Conservation (phyloP, 2,329 filamentous ascomycete species). For the Pseudocercospora vitis region DNA sequence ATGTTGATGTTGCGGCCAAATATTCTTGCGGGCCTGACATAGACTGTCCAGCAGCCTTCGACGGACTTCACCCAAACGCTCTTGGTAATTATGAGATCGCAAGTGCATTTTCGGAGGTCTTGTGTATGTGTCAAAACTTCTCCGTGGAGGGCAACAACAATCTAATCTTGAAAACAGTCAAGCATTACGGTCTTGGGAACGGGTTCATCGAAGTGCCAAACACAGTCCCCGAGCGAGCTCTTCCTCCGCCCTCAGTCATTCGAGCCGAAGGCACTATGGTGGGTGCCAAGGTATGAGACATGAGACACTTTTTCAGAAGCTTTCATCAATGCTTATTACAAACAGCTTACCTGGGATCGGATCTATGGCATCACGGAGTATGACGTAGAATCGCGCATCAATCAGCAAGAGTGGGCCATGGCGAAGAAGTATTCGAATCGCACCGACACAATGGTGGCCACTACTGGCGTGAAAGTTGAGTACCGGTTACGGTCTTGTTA, state of each 20-base stretch:
- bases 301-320: no score
- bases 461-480: slow-evolving; percentile 1
- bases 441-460: background rate
- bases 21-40: slow-evolving; percentile 37
- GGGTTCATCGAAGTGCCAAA: background rate
- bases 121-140: background rate
- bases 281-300: background rate
- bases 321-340: background rate
- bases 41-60: slow-evolving; percentile 36
- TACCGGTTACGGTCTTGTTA: slow-evolving; percentile 11
- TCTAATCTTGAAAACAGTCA: background rate
- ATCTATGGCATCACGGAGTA: slow-evolving; percentile 8
- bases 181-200: background rate
- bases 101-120: slow-evolving; percentile 38
- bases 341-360: slow-evolving; percentile 8
- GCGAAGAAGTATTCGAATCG: background rate
- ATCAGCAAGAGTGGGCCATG: slow-evolving; percentile 1
- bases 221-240: background rate
- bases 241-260: slow-evolving; percentile 5
- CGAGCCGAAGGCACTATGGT: slow-evolving; percentile 3
- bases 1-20: slow-evolving; percentile 36
- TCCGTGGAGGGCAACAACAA: background rate
- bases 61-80: slow-evolving; percentile 47
- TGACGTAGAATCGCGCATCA: background rate
- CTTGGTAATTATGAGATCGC: slow-evolving; percentile 47